Conservation (phyloP, 148 eudicot genomes). For the Rhododendron molle region DNA sequence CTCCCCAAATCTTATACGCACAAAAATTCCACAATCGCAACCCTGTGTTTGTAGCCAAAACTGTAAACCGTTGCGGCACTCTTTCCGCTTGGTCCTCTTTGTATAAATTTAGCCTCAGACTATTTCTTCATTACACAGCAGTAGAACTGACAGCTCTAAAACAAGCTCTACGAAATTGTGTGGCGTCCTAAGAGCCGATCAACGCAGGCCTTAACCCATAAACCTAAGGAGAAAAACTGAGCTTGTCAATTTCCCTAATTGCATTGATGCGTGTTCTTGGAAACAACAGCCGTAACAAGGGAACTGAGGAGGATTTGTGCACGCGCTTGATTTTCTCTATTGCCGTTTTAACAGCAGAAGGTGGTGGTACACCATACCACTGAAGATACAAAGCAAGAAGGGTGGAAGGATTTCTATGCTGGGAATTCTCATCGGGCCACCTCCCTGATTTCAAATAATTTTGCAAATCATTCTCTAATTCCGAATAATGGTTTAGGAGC, state of each 20-base stretch:
- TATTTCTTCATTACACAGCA: not conserved
- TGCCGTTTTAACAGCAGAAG: conserved; percentile 37
- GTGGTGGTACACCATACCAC: conserved; percentile 76
- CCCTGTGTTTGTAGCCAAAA: not conserved
- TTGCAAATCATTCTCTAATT: conserved; percentile 29
- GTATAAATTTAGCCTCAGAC: not conserved
- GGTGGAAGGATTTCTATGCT: conserved; percentile 29
- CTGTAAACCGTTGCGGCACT: not conserved
- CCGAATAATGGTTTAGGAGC: conserved; percentile 33
- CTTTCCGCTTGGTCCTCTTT: not conserved
- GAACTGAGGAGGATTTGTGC: conserved; percentile 35
- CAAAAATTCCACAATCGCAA: not conserved
- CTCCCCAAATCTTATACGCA: not conserved
- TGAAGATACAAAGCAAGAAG: conserved; percentile 88
- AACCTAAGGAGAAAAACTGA: conserved; percentile 18
- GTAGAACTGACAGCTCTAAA: not conserved
- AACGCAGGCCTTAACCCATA: not conserved
- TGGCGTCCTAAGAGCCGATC: not conserved
- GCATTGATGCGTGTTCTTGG: conserved; percentile 60
- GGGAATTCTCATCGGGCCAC: conserved; percentile 53
- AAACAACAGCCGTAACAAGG: conserved; percentile 59
- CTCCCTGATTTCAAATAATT: conserved; percentile 50
- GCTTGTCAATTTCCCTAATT: conserved; percentile 44
- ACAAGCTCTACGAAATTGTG: not conserved
- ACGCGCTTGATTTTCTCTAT: conserved; percentile 39